phyloP scores from a whole-genome alignment of 2,329 filamentous ascomycete genomes.

The Penicillium sp. region DNA sequence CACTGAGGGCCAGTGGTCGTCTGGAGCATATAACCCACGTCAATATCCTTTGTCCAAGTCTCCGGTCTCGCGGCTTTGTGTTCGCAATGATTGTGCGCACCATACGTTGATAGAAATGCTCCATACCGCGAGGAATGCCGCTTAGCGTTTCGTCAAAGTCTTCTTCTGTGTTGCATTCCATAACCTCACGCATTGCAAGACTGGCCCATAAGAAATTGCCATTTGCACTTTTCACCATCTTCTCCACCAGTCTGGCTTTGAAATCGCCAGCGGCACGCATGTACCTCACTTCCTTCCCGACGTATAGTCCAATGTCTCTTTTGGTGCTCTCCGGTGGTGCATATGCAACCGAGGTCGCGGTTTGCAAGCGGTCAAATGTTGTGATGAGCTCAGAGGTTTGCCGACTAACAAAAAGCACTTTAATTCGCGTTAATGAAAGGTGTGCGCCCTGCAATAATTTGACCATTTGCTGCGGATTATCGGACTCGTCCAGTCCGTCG shows the following conservation, averaged over 20 bases:
- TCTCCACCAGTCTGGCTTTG: background rate
- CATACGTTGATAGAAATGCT: background rate
- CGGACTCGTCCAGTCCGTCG: background rate
- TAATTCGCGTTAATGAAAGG: background rate
- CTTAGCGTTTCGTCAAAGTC: background rate
- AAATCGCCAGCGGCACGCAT: background rate
- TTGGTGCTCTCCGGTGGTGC: background rate
- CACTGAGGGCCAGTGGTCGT: background rate
- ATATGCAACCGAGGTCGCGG: background rate
- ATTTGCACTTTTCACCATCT: background rate
- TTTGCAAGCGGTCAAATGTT: background rate
- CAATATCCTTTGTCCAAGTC: background rate
- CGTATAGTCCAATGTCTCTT: background rate
- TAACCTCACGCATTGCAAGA: background rate
- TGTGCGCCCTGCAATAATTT: background rate
- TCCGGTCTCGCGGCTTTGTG: background rate
- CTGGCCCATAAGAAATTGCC: background rate
- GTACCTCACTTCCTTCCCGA: background rate
- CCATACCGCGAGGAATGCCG: background rate
- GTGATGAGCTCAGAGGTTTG: background rate
- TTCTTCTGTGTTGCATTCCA: background rate
- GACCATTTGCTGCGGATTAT: background rate
- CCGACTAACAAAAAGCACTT: background rate
- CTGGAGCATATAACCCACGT: background rate
- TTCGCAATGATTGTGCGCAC: background rate